Evolutionary conservation across 2,329 filamentous ascomycete species (phyloP), one percentile per base, ranked within the genome.

Genomic region (Tolypocladium pustulatum): DNA sequence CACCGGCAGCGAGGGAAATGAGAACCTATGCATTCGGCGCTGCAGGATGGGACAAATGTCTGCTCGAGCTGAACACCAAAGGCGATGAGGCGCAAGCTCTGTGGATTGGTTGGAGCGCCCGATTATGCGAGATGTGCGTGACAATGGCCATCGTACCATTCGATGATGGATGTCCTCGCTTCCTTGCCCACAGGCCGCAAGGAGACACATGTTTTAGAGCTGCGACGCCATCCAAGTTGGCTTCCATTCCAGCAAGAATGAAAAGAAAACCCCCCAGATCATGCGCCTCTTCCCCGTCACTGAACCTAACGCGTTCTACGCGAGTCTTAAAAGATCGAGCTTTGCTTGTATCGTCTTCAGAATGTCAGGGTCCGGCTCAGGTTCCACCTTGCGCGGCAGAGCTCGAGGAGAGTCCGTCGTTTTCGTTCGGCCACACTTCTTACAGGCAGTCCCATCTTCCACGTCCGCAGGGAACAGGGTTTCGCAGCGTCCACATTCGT

Each of bases 401-500:
- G 79, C 76, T 55, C 87, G 78, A 20, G 78, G 77, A 66, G 86
- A 89, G 57, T 78, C 73, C 2, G 76, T 72, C 65, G 86, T 86
- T 63, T 85, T 84, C 60, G 78, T 72, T 65, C 87, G 81, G 1
- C 78, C 75, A 66, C 88, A 91, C 20, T 78, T 80, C 54, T 72
- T 71, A 73, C 88, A 91, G 40, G 73, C 72, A 7, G 77, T 76
- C 8, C 79, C 80, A 49, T 83, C 75, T 4, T 78, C 73, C 2
- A 80, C 76, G 27, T 75, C 71, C 1, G 73, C 68, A 0, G 79
- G 77, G 69, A 84, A 88, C 46, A 82, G 76, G 22, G 78, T 77
- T 67, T 79, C 78, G 74, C 88, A 91, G 57, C 79, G 74, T 63
- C 85, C 80, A 70, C 88, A 91, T 37, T 77, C 76, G 67, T 81